These are phyloP conservation scores for Meyerozyma sp. DNA, from an alignment of 1,139 yeast genomes.

Conservation along the genomic window DNA sequence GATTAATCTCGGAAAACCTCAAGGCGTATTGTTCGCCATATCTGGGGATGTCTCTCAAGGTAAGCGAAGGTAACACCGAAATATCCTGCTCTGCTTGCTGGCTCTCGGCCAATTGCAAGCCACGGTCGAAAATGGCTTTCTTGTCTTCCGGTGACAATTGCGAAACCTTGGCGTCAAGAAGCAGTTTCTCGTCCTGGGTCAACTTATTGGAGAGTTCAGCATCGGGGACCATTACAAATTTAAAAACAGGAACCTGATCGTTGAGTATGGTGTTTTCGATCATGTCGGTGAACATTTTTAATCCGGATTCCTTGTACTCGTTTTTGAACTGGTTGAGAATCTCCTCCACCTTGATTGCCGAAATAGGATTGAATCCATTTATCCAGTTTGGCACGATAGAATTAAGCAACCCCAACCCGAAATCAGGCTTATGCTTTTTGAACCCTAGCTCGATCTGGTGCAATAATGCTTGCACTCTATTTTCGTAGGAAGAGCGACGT, in stretches of 20 bases:
- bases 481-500: constrained; percentile 44
- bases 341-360: constrained; percentile 59
- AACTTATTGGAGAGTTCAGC: constrained; percentile 46
- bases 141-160: constrained; percentile 52
- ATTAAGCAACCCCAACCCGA: constrained; percentile 76
- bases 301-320: constrained; percentile 53
- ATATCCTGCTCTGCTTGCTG: constrained; percentile 71
- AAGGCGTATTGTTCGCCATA: constrained; percentile 39
- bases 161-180: constrained; percentile 42
- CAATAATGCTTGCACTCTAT: constrained; percentile 74
- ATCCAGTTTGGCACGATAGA: constrained; percentile 81
- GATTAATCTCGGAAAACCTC: constrained; percentile 22
- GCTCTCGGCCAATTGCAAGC: constrained; percentile 51
- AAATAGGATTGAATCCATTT: constrained; percentile 69
- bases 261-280: constrained; percentile 48
- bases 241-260: constrained; percentile 48
- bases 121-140: constrained; percentile 53
- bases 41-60: constrained; percentile 66
- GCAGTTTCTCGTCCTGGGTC: constrained; percentile 48
- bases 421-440: constrained; percentile 84
- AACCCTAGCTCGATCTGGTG: constrained; percentile 83
- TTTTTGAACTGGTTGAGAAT: constrained; percentile 54
- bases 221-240: constrained; percentile 73
- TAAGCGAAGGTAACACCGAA: constrained; percentile 73
- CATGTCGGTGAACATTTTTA: constrained; percentile 51